Base-by-base conservation (phyloP, 257 asterid genomes). In the Agastache rugosa region DNA sequence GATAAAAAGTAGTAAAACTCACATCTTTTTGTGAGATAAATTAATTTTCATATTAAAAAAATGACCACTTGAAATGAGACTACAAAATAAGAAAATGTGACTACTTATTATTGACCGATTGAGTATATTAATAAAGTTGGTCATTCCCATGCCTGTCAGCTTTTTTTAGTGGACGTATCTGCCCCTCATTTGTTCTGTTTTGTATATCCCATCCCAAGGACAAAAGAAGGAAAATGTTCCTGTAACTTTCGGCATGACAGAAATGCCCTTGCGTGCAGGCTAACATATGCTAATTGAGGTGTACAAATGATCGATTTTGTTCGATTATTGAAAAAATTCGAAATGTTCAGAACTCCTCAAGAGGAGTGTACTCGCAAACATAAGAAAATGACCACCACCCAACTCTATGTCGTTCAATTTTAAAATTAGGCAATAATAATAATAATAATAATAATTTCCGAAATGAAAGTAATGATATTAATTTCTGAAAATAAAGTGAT, bases 121-220 rank as follows among this genome's bases (percentile, higher is more conserved):
- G n/a, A n/a, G n/a, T n/a, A 31, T 31, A 31, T 31, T 5, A 31
- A 7, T 31, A 39, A 12, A 64, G 59, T 67, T 75, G 76, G 56
- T 67, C 58, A 60, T 73, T 77, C 71, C 81, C 88, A 29, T 27
- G 51, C 75, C 78, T 81, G 83, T 72, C 85, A 67, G 80, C 78
- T 72, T 75, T 82, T 82, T 34, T 67, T 20, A 53, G 34, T 78
- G 78, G 81, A 79, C 82, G 53, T 63, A 47, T 35, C 53, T 78
- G 70, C 72, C 78, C 82, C 58, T 67, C 27, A 29, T 42, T 20
- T 7, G 42, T 66, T 45, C 16, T 23, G 11, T 68, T 80, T 78
- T 71, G 68, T 65, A 75, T 27, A 79, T 75, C 11, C 3, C 11
- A 39, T 15, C 1, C 6, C 3, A 0, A 35, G 25, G 25, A 41